A percentile compares a stretch with the other conserved stretches of the same genome.
Evolutionary conservation across 257 asterid species (phyloP).

Genomic region (Solanum microdontum): DNA sequence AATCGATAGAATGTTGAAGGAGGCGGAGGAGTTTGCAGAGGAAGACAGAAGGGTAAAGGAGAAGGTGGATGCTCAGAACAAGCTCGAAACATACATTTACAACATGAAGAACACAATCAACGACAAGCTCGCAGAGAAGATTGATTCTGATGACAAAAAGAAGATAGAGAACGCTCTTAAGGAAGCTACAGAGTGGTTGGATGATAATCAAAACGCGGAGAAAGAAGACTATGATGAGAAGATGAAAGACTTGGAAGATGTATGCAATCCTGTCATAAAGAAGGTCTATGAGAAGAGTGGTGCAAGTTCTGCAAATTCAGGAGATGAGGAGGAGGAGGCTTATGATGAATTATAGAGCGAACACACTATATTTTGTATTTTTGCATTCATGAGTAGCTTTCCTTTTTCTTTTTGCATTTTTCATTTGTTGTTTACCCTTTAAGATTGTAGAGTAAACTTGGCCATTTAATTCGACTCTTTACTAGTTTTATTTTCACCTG

Average conservation of each 20-base stretch:
- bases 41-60: constrained; percentile 11
- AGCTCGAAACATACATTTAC: constrained; percentile 9
- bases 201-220: constrained; percentile 10
- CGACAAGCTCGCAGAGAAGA: constrained; percentile 12
- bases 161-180: constrained; percentile 11
- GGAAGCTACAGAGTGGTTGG: constrained; percentile 12
- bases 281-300: constrained; percentile 2
- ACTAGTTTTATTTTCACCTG: background rate
- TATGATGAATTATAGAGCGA: constrained; percentile 1
- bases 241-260: constrained; percentile 14
- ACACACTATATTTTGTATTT: background rate
- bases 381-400: background rate
- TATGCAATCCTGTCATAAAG: constrained; percentile 11
- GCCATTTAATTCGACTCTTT: background rate
- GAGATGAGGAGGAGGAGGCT: background rate
- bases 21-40: constrained; percentile 12
- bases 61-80: constrained; percentile 11
- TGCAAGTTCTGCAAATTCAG: background rate
- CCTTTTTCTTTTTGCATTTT: background rate
- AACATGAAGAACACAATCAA: constrained; percentile 9
- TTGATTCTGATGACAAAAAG: constrained; percentile 10
- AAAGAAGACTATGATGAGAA: constrained; percentile 11
- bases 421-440: background rate
- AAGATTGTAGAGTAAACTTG: background rate
- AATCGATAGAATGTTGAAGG: constrained; percentile 7